Base-by-base conservation (phyloP, 73 alveolate species). In the Paramecium sexaurelia region DNA sequence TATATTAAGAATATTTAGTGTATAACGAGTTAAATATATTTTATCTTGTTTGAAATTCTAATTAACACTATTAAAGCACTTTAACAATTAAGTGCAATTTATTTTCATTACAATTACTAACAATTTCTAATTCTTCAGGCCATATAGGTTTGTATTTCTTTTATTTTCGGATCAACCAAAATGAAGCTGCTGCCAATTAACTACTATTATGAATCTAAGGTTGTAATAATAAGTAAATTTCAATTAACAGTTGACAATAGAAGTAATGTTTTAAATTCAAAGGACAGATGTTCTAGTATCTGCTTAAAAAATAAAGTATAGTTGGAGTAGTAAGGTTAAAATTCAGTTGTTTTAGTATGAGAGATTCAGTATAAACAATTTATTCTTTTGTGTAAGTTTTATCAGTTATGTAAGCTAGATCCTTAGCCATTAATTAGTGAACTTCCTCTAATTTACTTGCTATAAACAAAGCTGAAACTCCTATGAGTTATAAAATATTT, bases 341-440 rank as follows among this genome's bases (percentile, higher is more conserved):
- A 69, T 95, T 96, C 20, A 98, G 94, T 20, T 95, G 86, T 27
- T 85, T 71, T 7, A 97, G 93, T 75, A 98, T 96, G 17, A 93
- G 93, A n/a, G 92, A 57, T 93, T 98, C 99, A 97, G 96, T 93
- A 57, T 94, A 92, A 47, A 97, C 85, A 33, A 98, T 93, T 56
- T 98, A 98, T 35, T 95, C 95, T 85, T 97, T 98, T 17, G 98
- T 24, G 17, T 95, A 94, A 95, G 99, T 99, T 51, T 97, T 95
- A 93, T 99, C 99, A 7, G 99, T 97, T 35, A 98, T 96, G 71
- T 95, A 95, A 37, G 98, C 98, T 67, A 98, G 94, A 36, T 98
- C 99, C 91, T 94, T 98, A 39, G 97, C 96, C 84, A 96, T 98
- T 19, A 78, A 35, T 24, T 56, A 56, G 19, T 87, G 55, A 1